Base-by-base conservation (phyloP, 176 grass and related monocot genomes). In the Themeda triandra region DNA sequence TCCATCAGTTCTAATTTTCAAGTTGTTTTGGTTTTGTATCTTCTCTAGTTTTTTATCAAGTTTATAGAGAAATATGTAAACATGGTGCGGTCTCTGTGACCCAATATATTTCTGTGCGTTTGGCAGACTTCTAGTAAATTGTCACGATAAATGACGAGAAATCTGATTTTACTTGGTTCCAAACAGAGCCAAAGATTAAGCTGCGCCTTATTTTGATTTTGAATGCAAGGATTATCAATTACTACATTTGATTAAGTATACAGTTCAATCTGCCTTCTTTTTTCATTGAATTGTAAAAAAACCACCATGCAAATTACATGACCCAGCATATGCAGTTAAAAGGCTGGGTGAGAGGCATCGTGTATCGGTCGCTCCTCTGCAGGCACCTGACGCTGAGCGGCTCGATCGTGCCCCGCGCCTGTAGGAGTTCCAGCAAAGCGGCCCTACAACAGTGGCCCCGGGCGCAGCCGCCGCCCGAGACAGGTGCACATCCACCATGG, bases 341-440 rank as follows among this genome's bases (percentile, higher is more conserved):
- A 30, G 86, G 75, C 73, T 89, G 91, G 24, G 42, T 89, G 31
- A 78, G 72, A 21, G 82, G 56, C 87, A 84, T 87, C 63, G 87
- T 65, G 11, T 85, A 45, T 85, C 83, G 84, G 54, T 77, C 78
- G 62, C 24, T 87, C 79, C 83, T 91, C 81, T 87, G 73, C 46
- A 93, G 68, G 81, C 94, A 96, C 41, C 81, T 81, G 10, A 84
- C 60, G 46, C 53, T 66, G 18, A 62, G 71, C 17, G 88, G 83
- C 21, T 87, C 66, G 19, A 91, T 53, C 19, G 80, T 6, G 0
- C 91, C 91, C 32, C 33, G 29, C 28, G 74, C 80, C 44, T 91
- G 41, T 87, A 96, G 18, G 86, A 77, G 35, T 93, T 93, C 88
- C 91, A 96, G 54, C 94, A 93, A 30, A 96, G 71, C 15, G 86